Evolutionary conservation across 2,329 filamentous ascomycete species (phyloP).

Genomic region (Knufia petricola): DNA sequence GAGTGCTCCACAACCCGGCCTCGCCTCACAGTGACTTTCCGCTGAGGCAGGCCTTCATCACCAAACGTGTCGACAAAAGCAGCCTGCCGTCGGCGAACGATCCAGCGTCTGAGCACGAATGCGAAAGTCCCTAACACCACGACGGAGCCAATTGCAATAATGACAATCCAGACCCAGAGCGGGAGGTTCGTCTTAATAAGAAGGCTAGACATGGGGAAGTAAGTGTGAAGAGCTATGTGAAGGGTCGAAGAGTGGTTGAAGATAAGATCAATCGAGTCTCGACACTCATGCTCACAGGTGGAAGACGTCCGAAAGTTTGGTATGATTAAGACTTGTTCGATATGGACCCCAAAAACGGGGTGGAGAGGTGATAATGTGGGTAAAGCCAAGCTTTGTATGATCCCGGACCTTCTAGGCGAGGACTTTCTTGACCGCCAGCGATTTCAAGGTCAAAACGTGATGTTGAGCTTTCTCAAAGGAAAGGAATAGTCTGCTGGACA

Average conservation of each 20-base stretch:
- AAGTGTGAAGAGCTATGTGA: not conserved
- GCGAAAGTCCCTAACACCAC: constrained; percentile 14
- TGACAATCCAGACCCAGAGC: constrained; percentile 21
- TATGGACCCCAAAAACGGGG: too few relatives aligned
- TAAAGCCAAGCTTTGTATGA: constrained; percentile 4
- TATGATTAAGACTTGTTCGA: too few relatives aligned
- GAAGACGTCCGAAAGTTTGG: too few relatives aligned
- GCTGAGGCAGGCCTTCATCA: constrained; percentile 16
- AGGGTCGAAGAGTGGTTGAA: not conserved
- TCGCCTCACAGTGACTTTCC: constrained; percentile 21
- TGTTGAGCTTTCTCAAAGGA: not conserved
- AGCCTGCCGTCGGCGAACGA: constrained; percentile 12
- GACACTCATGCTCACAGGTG: not conserved
- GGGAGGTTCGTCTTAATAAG: constrained; percentile 19
- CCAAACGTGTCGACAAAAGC: constrained; percentile 11
- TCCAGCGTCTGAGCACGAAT: constrained; percentile 13
- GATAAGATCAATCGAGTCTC: not conserved
- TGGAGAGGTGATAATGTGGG: too few relatives aligned
- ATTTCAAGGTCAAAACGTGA: not conserved
- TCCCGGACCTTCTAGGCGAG: constrained; percentile 7
- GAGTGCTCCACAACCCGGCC: constrained; percentile 21
- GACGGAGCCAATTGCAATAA: constrained; percentile 24
- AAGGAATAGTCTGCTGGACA: not conserved
- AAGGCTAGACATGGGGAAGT: constrained; percentile 19
- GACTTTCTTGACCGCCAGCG: not conserved